These are phyloP conservation scores for Arabidopsis hybrid DNA, from an alignment of 441 rosid species.

Conservation along the genomic window DNA sequence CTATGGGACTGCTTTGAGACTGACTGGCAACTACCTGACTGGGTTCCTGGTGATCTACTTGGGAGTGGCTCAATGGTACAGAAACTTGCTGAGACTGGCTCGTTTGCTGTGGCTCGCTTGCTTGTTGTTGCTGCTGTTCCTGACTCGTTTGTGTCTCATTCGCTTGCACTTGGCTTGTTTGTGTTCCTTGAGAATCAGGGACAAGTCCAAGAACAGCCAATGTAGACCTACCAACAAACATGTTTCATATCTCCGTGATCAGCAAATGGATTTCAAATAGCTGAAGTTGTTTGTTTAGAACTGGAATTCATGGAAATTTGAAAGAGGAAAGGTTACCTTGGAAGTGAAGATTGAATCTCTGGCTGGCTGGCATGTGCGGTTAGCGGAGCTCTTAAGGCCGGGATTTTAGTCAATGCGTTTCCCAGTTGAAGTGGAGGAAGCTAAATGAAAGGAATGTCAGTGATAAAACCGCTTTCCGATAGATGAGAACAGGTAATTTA, in stretches of 20 bases:
- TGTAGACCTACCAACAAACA: slow-evolving; percentile 62
- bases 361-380: slow-evolving; percentile 90
- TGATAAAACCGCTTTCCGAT: background rate
- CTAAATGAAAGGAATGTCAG: slow-evolving; percentile 52
- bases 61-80: slow-evolving; percentile 32
- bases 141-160: slow-evolving; percentile 36
- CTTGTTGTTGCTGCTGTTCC: slow-evolving; percentile 34
- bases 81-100: slow-evolving; percentile 42
- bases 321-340: slow-evolving; percentile 59
- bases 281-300: background rate
- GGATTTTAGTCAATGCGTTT: slow-evolving; percentile 80
- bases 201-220: slow-evolving; percentile 83
- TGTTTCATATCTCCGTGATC: slow-evolving; percentile 16
- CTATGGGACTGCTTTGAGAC: slow-evolving; percentile 12
- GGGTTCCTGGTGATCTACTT: slow-evolving; percentile 34
- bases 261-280: slow-evolving; percentile 29
- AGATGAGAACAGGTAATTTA: background rate
- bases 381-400: slow-evolving; percentile 81
- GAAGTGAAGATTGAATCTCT: slow-evolving; percentile 77
- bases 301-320: slow-evolving; percentile 3
- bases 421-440: slow-evolving; percentile 95
- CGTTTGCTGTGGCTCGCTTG: slow-evolving; percentile 37
- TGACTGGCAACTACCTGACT: slow-evolving; percentile 29
- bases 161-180: slow-evolving; percentile 37
- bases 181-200: slow-evolving; percentile 54